Evolutionary conservation across 2,329 filamentous ascomycete species (phyloP).

Genomic region (Ophiostoma populinum): DNA sequence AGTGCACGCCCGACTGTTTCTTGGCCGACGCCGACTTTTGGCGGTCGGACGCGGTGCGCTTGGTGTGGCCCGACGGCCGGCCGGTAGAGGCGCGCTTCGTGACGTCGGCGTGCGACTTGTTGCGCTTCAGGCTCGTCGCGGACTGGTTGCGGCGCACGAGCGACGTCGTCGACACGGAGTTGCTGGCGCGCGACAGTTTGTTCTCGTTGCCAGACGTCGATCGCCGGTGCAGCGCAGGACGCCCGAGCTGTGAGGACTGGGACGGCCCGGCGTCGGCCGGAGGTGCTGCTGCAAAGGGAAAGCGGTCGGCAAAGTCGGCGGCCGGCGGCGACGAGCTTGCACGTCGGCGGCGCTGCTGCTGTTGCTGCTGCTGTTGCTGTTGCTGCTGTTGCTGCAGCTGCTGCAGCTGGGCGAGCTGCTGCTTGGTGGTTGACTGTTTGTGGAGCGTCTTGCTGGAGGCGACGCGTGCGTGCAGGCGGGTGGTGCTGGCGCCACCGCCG

Average conservation of each 20-base stretch:
- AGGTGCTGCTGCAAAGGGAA: no score
- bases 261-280: no score
- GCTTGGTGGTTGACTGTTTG: slow-evolving; percentile 16
- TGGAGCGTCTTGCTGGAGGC: slow-evolving; percentile 35
- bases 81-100: slow-evolving; percentile 30
- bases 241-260: no score
- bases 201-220: slow-evolving; percentile 31
- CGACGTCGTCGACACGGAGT: slow-evolving; percentile 25
- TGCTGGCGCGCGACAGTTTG: slow-evolving; percentile 24
- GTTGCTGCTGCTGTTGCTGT: slow-evolving; percentile 14
- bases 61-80: slow-evolving; percentile 24
- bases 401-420: slow-evolving; percentile 11
- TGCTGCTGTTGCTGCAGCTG: slow-evolving; percentile 5
- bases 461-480: slow-evolving; percentile 33
- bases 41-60: slow-evolving; percentile 28
- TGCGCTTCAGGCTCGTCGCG: slow-evolving; percentile 38
- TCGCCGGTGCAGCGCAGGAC: slow-evolving; percentile 29
- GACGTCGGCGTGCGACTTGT: slow-evolving; percentile 41
- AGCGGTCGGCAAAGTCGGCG: no score
- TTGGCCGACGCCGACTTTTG: slow-evolving; percentile 7
- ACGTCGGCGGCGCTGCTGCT: no score
- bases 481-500: slow-evolving; percentile 19
- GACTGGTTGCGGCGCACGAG: slow-evolving; percentile 38
- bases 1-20: slow-evolving; percentile 29
- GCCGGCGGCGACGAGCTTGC: no score